Base-by-base conservation (phyloP, 2,329 filamentous ascomycete species). In the Trichophyton rubrum region DNA sequence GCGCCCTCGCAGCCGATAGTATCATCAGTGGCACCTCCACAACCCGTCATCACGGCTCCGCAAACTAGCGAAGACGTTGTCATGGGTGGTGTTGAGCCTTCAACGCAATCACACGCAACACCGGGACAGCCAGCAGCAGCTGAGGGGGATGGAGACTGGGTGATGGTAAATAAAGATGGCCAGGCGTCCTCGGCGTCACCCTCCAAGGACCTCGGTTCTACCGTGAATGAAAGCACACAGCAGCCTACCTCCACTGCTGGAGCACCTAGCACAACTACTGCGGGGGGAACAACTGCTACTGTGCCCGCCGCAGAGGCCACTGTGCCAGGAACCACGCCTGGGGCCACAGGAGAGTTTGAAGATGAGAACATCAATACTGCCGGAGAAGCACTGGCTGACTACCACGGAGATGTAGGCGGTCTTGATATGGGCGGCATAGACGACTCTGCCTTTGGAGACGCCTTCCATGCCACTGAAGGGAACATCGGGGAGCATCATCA, bases 371-470 rank as follows among this genome's bases (percentile, higher is more conserved):
- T 75, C 61, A 85, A 90, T 70, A 85, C 85, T 24, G 87, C 86
- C 0, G 86, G 85, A 13, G 86, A 89, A 68, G 87, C 85, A 2
- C 74, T 90, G 40, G 84, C 84, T 1, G 82, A 82, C 43, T 89
- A 86, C 68, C 84, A 82, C 47, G 81, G 81, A 15, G 80, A 82
- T 13, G 78, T 82, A 58, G 78, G 79, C 60, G 74, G 74, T 2
- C 71, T 79, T 3, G 79, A 79, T 65, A 70, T 80, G 47, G 82
- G 80, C 7, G 86, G 86, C 64, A 81, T 90, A 77, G 87, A 89
- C 55, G 87, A 90, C 68, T 89, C 86, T 40, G 89, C 88, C 1
- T 93, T 93, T 75, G 89, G 88, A 2, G 88, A 93, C 67, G 89
- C 89, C 0, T 89, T 92, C 73, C 87, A 90, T 64, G 78, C 77